Evolutionary conservation across 2,329 filamentous ascomycete species (phyloP).

Genomic region (Phyllosticta paracitricarpa): DNA sequence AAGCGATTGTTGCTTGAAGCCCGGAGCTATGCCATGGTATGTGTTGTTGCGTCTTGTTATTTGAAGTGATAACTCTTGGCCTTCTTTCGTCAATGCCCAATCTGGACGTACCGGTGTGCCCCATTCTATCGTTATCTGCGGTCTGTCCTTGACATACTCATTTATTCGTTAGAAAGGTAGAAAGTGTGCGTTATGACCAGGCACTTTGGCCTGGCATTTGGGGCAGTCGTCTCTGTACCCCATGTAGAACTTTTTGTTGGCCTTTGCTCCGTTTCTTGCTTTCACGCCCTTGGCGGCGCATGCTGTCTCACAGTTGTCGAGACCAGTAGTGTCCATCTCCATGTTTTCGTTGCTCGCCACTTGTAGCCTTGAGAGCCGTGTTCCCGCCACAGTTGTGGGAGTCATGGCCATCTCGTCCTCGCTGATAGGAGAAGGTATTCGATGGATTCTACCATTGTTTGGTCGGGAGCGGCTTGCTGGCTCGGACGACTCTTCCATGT

Average conservation of each 20-base stretch:
- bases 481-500: not conserved
- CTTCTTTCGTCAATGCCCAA: not conserved
- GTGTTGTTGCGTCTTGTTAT: not conserved
- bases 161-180: constrained; percentile 15
- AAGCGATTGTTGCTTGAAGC: not conserved
- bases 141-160: not conserved
- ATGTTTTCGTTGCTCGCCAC: constrained; percentile 26
- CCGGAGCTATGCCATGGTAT: not conserved
- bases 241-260: constrained; percentile 35
- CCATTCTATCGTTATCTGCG: not conserved
- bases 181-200: constrained; percentile 42
- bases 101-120: not conserved
- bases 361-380: constrained; percentile 28
- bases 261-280: constrained; percentile 30
- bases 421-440: constrained; percentile 32
- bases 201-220: constrained; percentile 38
- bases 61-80: not conserved
- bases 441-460: constrained; percentile 10
- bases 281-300: constrained; percentile 18
- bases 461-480: not conserved
- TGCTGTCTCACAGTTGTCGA: not conserved
- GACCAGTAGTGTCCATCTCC: constrained; percentile 18
- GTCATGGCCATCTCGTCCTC: constrained; percentile 29
- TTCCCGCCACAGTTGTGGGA: constrained; percentile 26
- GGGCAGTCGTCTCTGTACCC: constrained; percentile 41